Conservation (phyloP, 805 yeast genomes). For the Zygosaccharomyces bailii region DNA sequence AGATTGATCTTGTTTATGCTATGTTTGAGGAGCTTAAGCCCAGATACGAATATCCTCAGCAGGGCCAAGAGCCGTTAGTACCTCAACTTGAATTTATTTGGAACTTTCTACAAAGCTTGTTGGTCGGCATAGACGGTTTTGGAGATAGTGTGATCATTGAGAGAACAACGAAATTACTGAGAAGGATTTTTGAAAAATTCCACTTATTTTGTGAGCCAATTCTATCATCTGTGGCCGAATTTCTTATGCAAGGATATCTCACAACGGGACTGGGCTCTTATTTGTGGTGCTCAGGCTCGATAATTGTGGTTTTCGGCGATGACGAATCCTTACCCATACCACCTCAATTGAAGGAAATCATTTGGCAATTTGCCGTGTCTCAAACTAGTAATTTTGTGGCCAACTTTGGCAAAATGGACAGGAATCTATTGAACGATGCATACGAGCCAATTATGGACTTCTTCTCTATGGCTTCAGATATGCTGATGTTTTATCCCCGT, state of each 20-base stretch:
- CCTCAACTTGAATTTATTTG: slow-evolving; percentile 30
- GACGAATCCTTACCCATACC: slow-evolving; percentile 41
- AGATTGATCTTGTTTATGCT: slow-evolving; percentile 50
- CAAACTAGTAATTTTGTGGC: slow-evolving; percentile 60
- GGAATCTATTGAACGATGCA: slow-evolving; percentile 22
- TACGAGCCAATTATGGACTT: slow-evolving; percentile 79
- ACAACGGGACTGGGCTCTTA: slow-evolving; percentile 73
- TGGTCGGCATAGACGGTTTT: slow-evolving; percentile 27
- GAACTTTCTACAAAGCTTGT: slow-evolving; percentile 23
- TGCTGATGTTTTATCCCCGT: slow-evolving; percentile 63
- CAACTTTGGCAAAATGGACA: slow-evolving; percentile 34
- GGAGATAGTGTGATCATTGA: slow-evolving; percentile 48
- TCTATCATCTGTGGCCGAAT: slow-evolving; percentile 59
- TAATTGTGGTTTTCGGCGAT: slow-evolving; percentile 68
- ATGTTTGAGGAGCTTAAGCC: slow-evolving; percentile 34
- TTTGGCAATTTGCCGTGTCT: slow-evolving; percentile 70
- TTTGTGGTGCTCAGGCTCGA: slow-evolving; percentile 83
- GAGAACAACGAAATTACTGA: slow-evolving; percentile 64
- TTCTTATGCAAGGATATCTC: slow-evolving; percentile 68
- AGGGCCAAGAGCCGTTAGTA: slow-evolving; percentile 32
- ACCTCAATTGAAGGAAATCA: slow-evolving; percentile 49
- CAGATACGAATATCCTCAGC: slow-evolving; percentile 30
- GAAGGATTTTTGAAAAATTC: slow-evolving; percentile 54
- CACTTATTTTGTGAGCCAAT: slow-evolving; percentile 44
- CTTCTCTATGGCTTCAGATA: slow-evolving; percentile 73